Evolutionary conservation across 192 early-diverging fungal genomes (phyloP).

Genomic region (Backusella mclennaniae): DNA sequence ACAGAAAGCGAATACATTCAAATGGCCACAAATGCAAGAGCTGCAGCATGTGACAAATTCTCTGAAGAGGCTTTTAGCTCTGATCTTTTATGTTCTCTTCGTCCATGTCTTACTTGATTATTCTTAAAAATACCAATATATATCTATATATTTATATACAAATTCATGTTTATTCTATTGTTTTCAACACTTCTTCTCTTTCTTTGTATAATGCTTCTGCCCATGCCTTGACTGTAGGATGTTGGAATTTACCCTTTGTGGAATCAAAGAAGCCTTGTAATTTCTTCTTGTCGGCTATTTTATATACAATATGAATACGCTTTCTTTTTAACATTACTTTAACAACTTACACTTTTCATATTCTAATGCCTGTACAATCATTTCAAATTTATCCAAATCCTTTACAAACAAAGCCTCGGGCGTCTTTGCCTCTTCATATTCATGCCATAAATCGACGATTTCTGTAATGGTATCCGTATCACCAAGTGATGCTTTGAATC

Average conservation of each 20-base stretch:
- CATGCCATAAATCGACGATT: conserved; percentile 76
- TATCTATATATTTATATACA: neutral
- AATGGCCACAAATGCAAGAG: conserved; percentile 63
- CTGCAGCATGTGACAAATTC: conserved; percentile 63
- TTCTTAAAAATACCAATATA: too few species aligned
- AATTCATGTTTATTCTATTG: neutral
- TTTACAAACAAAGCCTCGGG: conserved; percentile 81
- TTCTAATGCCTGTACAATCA: conserved; percentile 90
- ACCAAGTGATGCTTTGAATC: conserved; percentile 59
- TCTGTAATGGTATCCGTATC: conserved; percentile 60
- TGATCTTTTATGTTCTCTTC: conserved; percentile 25
- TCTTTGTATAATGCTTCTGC: conserved; percentile 74
- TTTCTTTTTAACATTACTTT: too few species aligned
- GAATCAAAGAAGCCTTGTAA: conserved; percentile 81
- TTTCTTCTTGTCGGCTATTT: conserved; percentile 50
- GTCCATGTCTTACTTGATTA: conserved; percentile 22
- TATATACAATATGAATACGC: too few species aligned
- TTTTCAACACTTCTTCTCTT: conserved; percentile 32
- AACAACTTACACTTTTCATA: conserved; percentile 73
- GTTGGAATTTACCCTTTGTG: conserved; percentile 78
- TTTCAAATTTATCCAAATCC: conserved; percentile 96
- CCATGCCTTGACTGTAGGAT: conserved; percentile 81
- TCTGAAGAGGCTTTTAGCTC: conserved; percentile 62
- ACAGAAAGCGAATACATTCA: conserved; percentile 35
- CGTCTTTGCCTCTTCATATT: conserved; percentile 79